Percentiles rank a stretch among this genome's conserved stretches.
Evolutionary conservation across 176 grass and related monocot species (phyloP).

Genomic region (Tillandsia fasciculata): DNA sequence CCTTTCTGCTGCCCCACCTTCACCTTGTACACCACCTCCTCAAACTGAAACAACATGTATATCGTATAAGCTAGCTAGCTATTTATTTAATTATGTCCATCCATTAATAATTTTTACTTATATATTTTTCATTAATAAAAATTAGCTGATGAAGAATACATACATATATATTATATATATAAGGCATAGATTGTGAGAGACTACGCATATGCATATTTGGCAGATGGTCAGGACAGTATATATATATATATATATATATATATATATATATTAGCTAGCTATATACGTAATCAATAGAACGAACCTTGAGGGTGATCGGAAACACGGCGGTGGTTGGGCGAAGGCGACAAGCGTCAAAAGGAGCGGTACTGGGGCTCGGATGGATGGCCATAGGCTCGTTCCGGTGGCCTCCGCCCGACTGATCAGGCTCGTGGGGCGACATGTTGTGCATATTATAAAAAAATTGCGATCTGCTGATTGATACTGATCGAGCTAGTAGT

Average conservation of each 20-base stretch:
- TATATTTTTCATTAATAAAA: too few species aligned
- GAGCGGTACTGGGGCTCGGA: constrained; percentile 31
- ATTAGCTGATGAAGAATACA: too few species aligned
- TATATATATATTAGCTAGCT: not conserved
- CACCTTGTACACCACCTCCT: constrained; percentile 81
- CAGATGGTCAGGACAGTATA: not conserved
- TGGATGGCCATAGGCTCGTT: not conserved
- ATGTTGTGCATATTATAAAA: not conserved
- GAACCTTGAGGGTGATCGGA: constrained; percentile 76
- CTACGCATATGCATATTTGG: too few species aligned
- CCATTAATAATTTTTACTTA: too few species aligned
- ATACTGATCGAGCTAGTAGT: too few species aligned
- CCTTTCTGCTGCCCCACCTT: constrained; percentile 28
- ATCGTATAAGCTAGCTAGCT: not conserved
- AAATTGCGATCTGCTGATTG: too few species aligned
- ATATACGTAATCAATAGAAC: not conserved
- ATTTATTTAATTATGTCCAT: too few species aligned
- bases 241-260: constrained; percentile 8
- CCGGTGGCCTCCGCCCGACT: constrained; percentile 2
- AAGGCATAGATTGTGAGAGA: too few species aligned
- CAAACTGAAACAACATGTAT: constrained; percentile 48
- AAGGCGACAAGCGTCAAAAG: constrained; percentile 14
- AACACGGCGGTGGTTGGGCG: constrained; percentile 31
- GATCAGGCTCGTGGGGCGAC: constrained; percentile 8
- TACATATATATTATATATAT: too few species aligned